Conservation (phyloP, 1,139 yeast species). For the Debaryomycetaceae sp. region DNA sequence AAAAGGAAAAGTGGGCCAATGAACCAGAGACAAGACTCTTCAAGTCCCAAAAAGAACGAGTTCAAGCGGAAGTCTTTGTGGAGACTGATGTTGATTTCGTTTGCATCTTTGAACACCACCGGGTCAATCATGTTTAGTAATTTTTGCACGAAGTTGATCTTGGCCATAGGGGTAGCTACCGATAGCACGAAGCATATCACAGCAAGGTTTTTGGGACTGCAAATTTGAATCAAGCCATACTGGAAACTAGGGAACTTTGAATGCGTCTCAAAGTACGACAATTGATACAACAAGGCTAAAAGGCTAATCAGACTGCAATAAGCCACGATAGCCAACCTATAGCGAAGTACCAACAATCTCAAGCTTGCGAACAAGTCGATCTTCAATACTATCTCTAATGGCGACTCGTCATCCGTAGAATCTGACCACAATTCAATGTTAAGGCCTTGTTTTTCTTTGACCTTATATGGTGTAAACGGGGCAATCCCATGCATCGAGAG, state of each 20-base stretch:
- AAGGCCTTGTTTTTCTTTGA: constrained; percentile 20
- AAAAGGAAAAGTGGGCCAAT: constrained; percentile 57
- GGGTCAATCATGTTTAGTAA: constrained; percentile 51
- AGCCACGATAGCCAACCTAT: constrained; percentile 59
- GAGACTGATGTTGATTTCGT: constrained; percentile 27
- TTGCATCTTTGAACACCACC: constrained; percentile 39
- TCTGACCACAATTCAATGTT: constrained; percentile 48
- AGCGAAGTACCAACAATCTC: constrained; percentile 56
- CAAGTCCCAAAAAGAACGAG: constrained; percentile 62
- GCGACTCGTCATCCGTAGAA: constrained; percentile 13
- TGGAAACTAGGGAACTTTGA: constrained; percentile 49
- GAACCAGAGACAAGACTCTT: constrained; percentile 53
- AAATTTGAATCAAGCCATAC: constrained; percentile 36
- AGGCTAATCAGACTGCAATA: constrained; percentile 51
- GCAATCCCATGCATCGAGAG: constrained; percentile 67
- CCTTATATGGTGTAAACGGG: constrained; percentile 65
- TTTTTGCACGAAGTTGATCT: constrained; percentile 14
- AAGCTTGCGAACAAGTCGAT: constrained; percentile 46
- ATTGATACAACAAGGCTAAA: constrained; percentile 45
- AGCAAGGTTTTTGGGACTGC: constrained; percentile 19
- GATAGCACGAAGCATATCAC: constrained; percentile 15
- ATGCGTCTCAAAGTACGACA: constrained; percentile 24
- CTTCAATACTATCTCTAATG: constrained; percentile 31
- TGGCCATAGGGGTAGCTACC: constrained; percentile 38
- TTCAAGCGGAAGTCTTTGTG: constrained; percentile 24